Evolutionary conservation across 2,329 filamentous ascomycete species (phyloP), one percentile per base, ranked within the genome.

Genomic region (Penicillium glabrum): DNA sequence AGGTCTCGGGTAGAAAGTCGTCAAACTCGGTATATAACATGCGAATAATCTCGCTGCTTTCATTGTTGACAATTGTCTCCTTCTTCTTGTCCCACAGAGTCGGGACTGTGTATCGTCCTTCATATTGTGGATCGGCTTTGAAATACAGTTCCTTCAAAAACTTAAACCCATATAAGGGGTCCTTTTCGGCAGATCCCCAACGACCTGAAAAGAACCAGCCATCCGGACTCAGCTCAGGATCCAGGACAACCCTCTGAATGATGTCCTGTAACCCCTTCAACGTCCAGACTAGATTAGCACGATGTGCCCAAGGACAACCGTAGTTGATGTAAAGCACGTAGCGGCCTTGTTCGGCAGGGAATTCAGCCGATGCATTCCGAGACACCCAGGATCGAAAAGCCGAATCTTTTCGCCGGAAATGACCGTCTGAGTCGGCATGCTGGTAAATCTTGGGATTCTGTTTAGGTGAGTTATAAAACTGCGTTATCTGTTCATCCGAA

Each of bases 1-100:
- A 79, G 63, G 85, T 71, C 2, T 81, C 77, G 0, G 82, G 82
- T 24, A 91, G 70, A 29, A 89, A 71, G 50, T 83, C 80, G 68
- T 96, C 86, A 68, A 96, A 96, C 70, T 84, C 88, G 21, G 80
- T 80, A 67, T 88, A 89, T 53, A 96, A 78, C 88, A 96, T 95
- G 64, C 91, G 85, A 67, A 96, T 85, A 71, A 96, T 95, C 78
- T 96, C 91, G 64, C 86, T 88, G 72, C 88, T 91, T 80, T 96
- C 91, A 66, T 96, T 96, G 81, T 83, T 93, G 61, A 96, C 90
- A 66, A 96, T 93, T 9, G 80, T 84, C 68, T 86, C 83, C 53
- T 80, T 77, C 78, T 89, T 86, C 77, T 86, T 91, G 76, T 96
- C 91, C 77, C 89, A 96, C 51, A 96, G 80, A 24, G 89, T 86